These are phyloP conservation scores for Mycena pura DNA, from an alignment of 768 basidiomycete genomes.

Conservation along the genomic window DNA sequence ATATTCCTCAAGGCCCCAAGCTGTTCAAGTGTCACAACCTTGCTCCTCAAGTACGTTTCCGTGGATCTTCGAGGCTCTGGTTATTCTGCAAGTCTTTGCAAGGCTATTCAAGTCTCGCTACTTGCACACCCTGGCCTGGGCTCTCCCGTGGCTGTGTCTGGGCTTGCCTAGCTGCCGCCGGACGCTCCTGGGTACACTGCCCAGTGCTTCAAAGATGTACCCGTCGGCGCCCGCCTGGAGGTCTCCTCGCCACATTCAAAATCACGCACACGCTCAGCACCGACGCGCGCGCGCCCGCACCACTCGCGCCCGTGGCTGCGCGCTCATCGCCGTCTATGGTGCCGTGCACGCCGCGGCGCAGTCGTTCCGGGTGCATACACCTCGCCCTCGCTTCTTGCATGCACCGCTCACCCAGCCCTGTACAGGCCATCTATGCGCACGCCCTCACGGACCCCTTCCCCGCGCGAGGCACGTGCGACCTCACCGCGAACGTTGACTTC, in stretches of 20 bases:
- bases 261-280: conserved; percentile 69
- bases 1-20: no score
- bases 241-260: conserved; percentile 77
- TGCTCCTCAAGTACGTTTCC: no score
- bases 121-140: no score
- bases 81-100: no score
- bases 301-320: conserved; percentile 54
- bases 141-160: no score
- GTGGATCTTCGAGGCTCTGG: no score
- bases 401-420: conserved; percentile 1
- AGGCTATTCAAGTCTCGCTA: no score
- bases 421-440: conserved; percentile 89
- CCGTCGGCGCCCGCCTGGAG: conserved; percentile 78
- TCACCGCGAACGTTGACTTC: conserved; percentile 98
- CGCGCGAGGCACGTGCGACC: conserved; percentile 85
- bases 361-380: conserved; percentile 77
- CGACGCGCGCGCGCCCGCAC: no score
- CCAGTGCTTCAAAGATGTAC: conserved; percentile 70
- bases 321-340: conserved; percentile 91
- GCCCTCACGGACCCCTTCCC: conserved; percentile 85
- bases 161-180: no score
- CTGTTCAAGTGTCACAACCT: no score
- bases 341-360: conserved; percentile 68
- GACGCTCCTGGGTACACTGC: no score
- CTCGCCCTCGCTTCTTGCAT: background rate